phyloP scores from a whole-genome alignment of 495 filamentous ascomycete species.

The Cairneyella variabilis region DNA sequence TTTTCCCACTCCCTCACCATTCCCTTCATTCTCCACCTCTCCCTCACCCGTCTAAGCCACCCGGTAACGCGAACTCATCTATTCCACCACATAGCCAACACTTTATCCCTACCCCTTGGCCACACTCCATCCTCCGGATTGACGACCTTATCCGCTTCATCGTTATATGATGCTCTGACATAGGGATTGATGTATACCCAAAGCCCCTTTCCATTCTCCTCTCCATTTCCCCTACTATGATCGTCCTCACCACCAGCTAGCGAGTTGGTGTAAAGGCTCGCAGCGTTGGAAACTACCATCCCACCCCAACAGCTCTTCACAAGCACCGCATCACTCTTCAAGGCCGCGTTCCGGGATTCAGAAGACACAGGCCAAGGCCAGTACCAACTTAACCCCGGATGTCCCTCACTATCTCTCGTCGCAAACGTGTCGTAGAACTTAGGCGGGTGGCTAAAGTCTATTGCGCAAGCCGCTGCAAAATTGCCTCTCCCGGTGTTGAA shows the following conservation, averaged over 20 bases:
- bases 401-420: constrained; percentile 63
- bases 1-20: constrained; percentile 32
- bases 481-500: constrained; percentile 67
- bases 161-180: constrained; percentile 68
- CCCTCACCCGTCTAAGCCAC: constrained; percentile 30
- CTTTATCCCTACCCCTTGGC: constrained; percentile 32
- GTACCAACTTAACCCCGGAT: constrained; percentile 51
- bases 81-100: constrained; percentile 53
- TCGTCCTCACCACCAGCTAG: no score
- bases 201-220: no score
- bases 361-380: constrained; percentile 70
- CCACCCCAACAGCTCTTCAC: constrained; percentile 76
- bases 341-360: constrained; percentile 6
- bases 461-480: constrained; percentile 77
- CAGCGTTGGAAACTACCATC: constrained; percentile 46
- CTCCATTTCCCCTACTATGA: no score
- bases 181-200: constrained; percentile 73
- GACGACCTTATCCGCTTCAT: constrained; percentile 51
- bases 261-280: constrained; percentile 52
- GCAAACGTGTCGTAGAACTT: constrained; percentile 87
- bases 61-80: constrained; percentile 49
- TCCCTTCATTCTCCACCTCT: constrained; percentile 34
- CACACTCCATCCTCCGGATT: constrained; percentile 37
- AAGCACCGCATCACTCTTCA: constrained; percentile 7
- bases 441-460: constrained; percentile 67